These are phyloP conservation scores for Metschnikowia arizonensis DNA, from an alignment of 805 yeast genomes.

Conservation along the genomic window DNA sequence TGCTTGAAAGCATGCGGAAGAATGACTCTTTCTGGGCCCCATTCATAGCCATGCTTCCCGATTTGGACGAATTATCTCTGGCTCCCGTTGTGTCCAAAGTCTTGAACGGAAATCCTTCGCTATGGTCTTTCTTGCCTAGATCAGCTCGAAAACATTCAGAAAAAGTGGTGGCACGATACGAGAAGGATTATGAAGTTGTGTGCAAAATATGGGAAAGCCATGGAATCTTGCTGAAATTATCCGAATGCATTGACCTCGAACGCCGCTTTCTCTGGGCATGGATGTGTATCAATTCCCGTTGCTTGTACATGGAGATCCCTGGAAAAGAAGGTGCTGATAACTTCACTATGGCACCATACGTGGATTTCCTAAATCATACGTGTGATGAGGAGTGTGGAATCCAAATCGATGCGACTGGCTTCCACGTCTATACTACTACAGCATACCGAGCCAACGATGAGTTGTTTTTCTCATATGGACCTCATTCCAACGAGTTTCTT, in stretches of 20 bases:
- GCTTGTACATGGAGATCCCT: conserved; percentile 72
- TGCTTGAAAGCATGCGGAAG: conserved; percentile 41
- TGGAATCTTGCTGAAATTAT: conserved; percentile 13
- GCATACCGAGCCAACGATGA: conserved; percentile 46
- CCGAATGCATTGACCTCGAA: conserved; percentile 17
- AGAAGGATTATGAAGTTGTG: conserved; percentile 43
- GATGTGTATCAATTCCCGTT: conserved; percentile 88
- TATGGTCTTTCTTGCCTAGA: conserved; percentile 42
- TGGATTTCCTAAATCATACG: conserved; percentile 82
- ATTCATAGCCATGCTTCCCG: conserved; percentile 63
- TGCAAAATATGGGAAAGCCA: background rate
- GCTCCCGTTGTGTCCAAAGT: conserved; percentile 66
- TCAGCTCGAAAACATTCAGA: conserved; percentile 38
- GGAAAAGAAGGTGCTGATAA: conserved; percentile 53
- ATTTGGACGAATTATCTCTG: conserved; percentile 44
- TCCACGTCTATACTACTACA: conserved; percentile 42
- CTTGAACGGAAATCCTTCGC: conserved; percentile 19
- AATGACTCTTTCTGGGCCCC: conserved; percentile 59
- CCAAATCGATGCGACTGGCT: conserved; percentile 44
- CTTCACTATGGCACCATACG: conserved; percentile 87
- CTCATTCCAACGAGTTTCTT: conserved; percentile 80
- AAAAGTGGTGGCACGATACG: conserved; percentile 41
- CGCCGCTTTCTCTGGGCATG: conserved; percentile 61
- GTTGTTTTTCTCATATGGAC: conserved; percentile 74
- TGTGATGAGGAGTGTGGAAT: conserved; percentile 51